Conservation (phyloP, 169 alveolate species). For the Plasmodium coatneyi region DNA sequence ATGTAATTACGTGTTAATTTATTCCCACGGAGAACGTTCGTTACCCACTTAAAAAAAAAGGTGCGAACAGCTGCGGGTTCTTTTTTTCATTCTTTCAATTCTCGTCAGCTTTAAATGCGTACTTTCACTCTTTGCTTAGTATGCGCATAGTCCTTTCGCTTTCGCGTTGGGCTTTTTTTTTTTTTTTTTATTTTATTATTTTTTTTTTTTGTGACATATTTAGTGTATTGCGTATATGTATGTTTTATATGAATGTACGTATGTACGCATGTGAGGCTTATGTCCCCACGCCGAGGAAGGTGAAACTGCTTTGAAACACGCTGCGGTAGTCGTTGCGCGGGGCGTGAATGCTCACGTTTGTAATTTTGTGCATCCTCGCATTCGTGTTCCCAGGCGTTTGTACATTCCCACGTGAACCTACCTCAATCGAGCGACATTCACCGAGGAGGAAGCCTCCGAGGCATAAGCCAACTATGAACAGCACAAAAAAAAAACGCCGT, state of each 20-base stretch:
- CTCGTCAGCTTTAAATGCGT: background rate
- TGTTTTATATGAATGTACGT: background rate
- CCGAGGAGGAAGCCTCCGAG: background rate
- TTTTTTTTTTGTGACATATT: background rate
- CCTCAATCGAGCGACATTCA: background rate
- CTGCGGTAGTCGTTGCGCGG: background rate
- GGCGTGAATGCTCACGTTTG: background rate
- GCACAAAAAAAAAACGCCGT: background rate
- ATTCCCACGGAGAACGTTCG: background rate
- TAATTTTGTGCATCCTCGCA: background rate
- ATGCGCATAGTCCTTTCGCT: background rate
- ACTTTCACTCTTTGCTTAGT: background rate
- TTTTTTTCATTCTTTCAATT: background rate
- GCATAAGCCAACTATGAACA: background rate
- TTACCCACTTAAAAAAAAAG: background rate
- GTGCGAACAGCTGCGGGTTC: background rate
- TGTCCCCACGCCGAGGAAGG: background rate
- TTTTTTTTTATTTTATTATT: background rate
- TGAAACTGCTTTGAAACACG: background rate
- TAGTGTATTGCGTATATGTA: background rate
- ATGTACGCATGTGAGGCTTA: background rate
- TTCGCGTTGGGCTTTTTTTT: background rate
- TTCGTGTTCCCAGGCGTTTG: background rate
- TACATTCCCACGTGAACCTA: background rate
- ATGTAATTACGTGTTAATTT: background rate